Base-by-base conservation (phyloP, 495 filamentous ascomycete species). In the Astrothelium macrocarpum region DNA sequence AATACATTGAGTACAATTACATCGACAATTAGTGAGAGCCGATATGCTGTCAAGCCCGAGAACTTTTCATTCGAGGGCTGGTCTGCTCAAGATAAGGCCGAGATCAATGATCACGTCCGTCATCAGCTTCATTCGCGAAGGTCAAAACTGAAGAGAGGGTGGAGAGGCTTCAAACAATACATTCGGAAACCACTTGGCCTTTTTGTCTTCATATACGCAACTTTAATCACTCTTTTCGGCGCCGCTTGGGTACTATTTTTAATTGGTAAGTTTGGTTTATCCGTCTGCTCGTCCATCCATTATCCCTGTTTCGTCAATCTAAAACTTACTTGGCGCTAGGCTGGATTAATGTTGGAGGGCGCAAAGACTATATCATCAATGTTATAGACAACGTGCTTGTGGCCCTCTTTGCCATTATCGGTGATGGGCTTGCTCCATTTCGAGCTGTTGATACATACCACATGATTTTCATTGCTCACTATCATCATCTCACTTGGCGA, bases 241-340 rank as follows among this genome's bases (percentile, higher is more conserved):
- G 79, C 89, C 56, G 87, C 86, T 1, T 93, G 89, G 89, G 89
- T 93, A 0, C 80, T 93, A 34, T 91, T 90, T 75, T 74, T 93
- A 56, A 93, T 93, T 67, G 89, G 78, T 29, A 29, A 56, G 49
- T 20, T 25, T 29, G 12, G 5, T n/a, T n/a, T n/a, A n/a, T n/a
- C n/a, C n/a, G n/a, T n/a, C n/a, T n/a, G n/a, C n/a, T n/a, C n/a
- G n/a, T n/a, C n/a, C n/a, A n/a, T n/a, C n/a, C n/a, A n/a, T n/a
- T n/a, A n/a, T n/a, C n/a, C n/a, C n/a, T n/a, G n/a, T n/a, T n/a
- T n/a, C n/a, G n/a, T n/a, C n/a, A n/a, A n/a, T n/a, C n/a, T n/a
- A 39, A 39, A 5, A 39, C 34, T 39, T 5, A 39, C 34, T 29
- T 20, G 3, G 5, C 9, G 20, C 25, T 29, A 56, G 49, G 68